These are phyloP conservation scores for Gypsophila paniculata DNA, from an alignment of 179 eudicot species.

Conservation along the genomic window DNA sequence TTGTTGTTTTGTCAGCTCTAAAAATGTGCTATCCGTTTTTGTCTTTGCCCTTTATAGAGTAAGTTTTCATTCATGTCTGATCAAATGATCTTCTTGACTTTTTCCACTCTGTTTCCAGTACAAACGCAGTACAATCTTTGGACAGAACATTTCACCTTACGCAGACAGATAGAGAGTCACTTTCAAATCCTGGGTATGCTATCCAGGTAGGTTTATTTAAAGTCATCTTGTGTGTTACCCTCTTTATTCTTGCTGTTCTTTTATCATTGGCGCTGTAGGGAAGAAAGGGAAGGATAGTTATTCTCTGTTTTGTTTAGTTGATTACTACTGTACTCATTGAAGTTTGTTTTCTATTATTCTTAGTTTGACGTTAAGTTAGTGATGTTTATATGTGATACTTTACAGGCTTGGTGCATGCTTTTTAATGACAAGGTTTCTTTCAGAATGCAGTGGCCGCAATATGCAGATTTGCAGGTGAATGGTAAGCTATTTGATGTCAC, in stretches of 20 bases:
- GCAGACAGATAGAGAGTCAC: constrained; percentile 61
- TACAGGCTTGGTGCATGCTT: constrained; percentile 99
- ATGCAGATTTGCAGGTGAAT: constrained; percentile 86
- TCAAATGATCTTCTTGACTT: neutral
- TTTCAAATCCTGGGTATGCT: constrained; percentile 71
- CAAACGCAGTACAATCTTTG: constrained; percentile 68
- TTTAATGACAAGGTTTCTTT: constrained; percentile 91
- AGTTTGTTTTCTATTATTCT: neutral
- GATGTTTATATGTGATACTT: neutral
- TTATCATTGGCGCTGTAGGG: neutral
- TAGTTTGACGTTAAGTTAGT: neutral
- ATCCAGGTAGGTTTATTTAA: constrained; percentile 59
- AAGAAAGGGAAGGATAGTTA: neutral
- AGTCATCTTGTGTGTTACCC: neutral
- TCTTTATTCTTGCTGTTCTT: neutral
- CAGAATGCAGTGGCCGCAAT: constrained; percentile 99
- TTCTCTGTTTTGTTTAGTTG: neutral
- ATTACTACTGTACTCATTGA: neutral
- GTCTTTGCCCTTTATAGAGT: neutral
- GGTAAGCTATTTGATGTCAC: constrained; percentile 43
- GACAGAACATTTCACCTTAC: constrained; percentile 85
- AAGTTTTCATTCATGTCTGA: neutral
- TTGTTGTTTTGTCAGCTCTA: neutral
- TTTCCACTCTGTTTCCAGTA: constrained; percentile 38
- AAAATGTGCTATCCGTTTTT: neutral